These are phyloP conservation scores for Entomortierella chlamydospora DNA, from an alignment of 192 early-diverging fungal genomes.

Conservation along the genomic window DNA sequence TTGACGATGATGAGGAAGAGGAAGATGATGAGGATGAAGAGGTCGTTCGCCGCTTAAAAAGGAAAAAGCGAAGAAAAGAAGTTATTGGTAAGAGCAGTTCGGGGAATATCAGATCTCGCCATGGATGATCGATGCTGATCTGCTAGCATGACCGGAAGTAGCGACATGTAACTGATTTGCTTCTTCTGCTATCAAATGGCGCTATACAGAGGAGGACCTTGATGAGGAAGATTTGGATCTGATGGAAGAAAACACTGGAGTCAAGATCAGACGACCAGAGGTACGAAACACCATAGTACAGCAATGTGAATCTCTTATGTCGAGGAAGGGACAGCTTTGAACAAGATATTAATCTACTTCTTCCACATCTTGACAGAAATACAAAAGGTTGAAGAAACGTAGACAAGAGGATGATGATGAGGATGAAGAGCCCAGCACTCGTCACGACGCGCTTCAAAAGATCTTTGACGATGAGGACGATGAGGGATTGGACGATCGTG, in stretches of 20 bases:
- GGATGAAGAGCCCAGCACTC: slow-evolving; percentile 25
- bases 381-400: slow-evolving; percentile 83
- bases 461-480: slow-evolving; percentile 79
- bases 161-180: not conserved
- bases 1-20: slow-evolving; percentile 79
- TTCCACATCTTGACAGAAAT: slow-evolving; percentile 49
- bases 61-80: slow-evolving; percentile 66
- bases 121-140: slow-evolving; percentile 3
- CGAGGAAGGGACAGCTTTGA: too few species aligned
- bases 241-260: slow-evolving; percentile 88
- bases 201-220: slow-evolving; percentile 73
- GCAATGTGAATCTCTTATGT: too few species aligned
- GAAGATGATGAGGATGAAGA: slow-evolving; percentile 61
- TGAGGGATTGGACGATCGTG: slow-evolving; percentile 61
- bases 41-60: slow-evolving; percentile 46
- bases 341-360: not conserved
- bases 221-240: slow-evolving; percentile 96
- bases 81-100: slow-evolving; percentile 55
- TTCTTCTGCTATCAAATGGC: not conserved
- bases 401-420: slow-evolving; percentile 67
- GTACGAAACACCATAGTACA: slow-evolving; percentile 23
- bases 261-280: slow-evolving; percentile 61
- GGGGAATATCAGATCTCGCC: slow-evolving; percentile 9
- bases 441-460: slow-evolving; percentile 59
- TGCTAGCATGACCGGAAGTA: too few species aligned